Evolutionary conservation across 176 grass and related monocot species (phyloP).

Genomic region (Hordeum vulgare): MorexV3_pseudomolecules_assembly NC_058519.1:482538465-482538964

Average conservation of each 20-base stretch:
- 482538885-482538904: not conserved
- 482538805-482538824: not conserved
- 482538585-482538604: not conserved
- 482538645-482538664: not conserved
- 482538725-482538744: not conserved
- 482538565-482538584: constrained; percentile 3
- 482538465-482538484: not conserved
- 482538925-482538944: not conserved
- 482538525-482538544: not conserved
- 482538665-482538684: too few relatives aligned
- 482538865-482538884: not conserved
- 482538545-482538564: not conserved
- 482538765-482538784: not conserved
- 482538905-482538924: not conserved
- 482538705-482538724: not conserved
- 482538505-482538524: not conserved
- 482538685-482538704: not conserved
- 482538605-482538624: not conserved
- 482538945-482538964: not conserved
- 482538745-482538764: not conserved
- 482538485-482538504: not conserved
- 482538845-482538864: not conserved
- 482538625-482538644: not conserved
- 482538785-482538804: not conserved
- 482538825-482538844: not conserved